Evolutionary conservation across 2,329 filamentous ascomycete species (phyloP), one percentile per base, ranked within the genome.

Genomic region (Fusarium sarcochroum): DNA sequence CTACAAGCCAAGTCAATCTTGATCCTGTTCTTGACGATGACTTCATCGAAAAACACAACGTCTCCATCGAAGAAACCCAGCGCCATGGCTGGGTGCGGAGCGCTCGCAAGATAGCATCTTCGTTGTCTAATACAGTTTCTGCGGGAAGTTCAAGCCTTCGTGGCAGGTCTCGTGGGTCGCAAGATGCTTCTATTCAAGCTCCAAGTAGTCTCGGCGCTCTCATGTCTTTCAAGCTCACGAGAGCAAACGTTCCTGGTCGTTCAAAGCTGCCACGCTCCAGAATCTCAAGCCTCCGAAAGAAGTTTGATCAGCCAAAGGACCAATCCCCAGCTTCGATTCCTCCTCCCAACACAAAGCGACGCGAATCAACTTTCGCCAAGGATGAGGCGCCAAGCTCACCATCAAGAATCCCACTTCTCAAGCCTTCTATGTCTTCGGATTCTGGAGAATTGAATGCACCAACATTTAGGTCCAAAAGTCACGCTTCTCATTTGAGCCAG

Each of bases 31-130:
- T 4, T 37, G n/a, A 21, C 15, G 52, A 49, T 41, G 30, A 35
- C 15, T 25, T 30, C 35, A 23, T 17, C 5, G 37, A 56, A 2
- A 59, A 60, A 20, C 20, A 35, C n/a, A 34, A 48, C 14, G 6
- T 30, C 44, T 18, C 32, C 25, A 17, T 30, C 2, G 38, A 61
- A 18, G 56, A 52, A 6, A 56, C 23, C 8, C 46, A 44, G 1
- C 55, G 57, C 32, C 59, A 63, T 18, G 58, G 54, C 15, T 73
- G 71, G 71, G 42, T 65, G 18, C 53, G 65, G 34, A 73, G 71
- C 49, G 71, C 71, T 55, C 65, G 50, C 37, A 74, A 70, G 30
- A 73, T 73, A 58, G 71, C 69, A 23, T 71, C 63, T 48, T 69
- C 71, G 6, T 44, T 73, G 18, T 67, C 71, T 17, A 65, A 66